A percentile compares a stretch with the other conserved stretches of the same genome.
Evolutionary conservation across 2,329 filamentous ascomycete species (phyloP).

Genomic region (Fusarium staphyleae): DNA sequence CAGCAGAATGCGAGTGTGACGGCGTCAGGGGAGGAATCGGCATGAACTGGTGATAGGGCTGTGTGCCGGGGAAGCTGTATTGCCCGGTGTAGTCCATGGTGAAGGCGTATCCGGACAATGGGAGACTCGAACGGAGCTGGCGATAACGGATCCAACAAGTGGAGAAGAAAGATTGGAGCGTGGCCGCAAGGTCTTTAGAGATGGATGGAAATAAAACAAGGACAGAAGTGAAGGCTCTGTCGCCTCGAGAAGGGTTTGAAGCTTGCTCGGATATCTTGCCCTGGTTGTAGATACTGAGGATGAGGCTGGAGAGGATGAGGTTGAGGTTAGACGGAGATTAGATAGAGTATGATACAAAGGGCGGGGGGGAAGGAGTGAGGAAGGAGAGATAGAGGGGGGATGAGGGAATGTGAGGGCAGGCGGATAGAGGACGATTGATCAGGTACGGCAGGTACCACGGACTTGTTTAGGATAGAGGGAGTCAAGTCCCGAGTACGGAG

Average conservation of each 20-base stretch:
- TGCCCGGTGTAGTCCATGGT: slow-evolving; percentile 61
- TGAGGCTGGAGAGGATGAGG: no score
- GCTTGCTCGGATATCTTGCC: slow-evolving; percentile 2
- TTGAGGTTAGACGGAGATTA: slow-evolving; percentile 10
- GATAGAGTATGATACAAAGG: slow-evolving; percentile 14
- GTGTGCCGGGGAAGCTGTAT: slow-evolving; percentile 56
- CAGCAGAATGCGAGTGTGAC: slow-evolving; percentile 61
- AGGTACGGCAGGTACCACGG: slow-evolving; percentile 14
- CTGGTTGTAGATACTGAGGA: no score
- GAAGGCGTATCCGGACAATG: slow-evolving; percentile 4
- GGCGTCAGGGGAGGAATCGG: slow-evolving; percentile 62
- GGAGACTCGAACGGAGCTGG: slow-evolving; percentile 1
- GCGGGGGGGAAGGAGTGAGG: slow-evolving; percentile 11
- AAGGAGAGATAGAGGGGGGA: slow-evolving; percentile 11
- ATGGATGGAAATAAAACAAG: not conserved
- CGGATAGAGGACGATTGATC: slow-evolving; percentile 6
- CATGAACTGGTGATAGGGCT: slow-evolving; percentile 63
- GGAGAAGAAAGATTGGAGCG: slow-evolving; percentile 16
- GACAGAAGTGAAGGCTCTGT: slow-evolving; percentile 7
- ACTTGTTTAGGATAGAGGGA: not conserved
- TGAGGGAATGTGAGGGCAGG: not conserved
- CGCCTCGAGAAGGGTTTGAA: not conserved
- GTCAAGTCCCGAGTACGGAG: not conserved
- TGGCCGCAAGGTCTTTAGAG: not conserved
- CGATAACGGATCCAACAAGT: slow-evolving; percentile 10